Percentiles rank a stretch among this genome's conserved stretches.
Evolutionary conservation across 164 flowering plant genomes (phyloP).

Genomic region (Kalanchoe fedtschenkoi): DNA sequence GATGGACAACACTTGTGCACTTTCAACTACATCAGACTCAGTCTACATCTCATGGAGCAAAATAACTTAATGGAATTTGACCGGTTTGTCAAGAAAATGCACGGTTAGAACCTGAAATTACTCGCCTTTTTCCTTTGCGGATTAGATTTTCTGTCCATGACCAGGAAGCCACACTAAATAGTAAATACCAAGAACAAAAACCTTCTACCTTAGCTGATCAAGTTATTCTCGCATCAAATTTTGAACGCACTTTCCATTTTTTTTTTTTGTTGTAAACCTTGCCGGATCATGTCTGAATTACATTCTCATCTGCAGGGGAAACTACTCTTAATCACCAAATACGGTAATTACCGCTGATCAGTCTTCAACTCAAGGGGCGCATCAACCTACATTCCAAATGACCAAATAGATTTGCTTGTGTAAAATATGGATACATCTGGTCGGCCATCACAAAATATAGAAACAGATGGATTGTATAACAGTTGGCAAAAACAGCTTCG

Average conservation of each 20-base stretch:
- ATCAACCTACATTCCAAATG: background rate
- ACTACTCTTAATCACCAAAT: slow-evolving; percentile 17
- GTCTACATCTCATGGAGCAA: slow-evolving; percentile 51
- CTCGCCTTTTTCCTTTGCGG: background rate
- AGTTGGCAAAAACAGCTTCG: no score
- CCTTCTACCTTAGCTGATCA: no score
- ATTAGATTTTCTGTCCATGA: background rate
- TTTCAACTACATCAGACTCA: slow-evolving; percentile 70
- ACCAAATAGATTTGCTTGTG: no score
- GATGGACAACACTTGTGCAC: slow-evolving; percentile 72
- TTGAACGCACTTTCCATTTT: background rate
- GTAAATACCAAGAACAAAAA: no score
- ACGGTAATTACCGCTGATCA: background rate
- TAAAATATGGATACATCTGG: no score
- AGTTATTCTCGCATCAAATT: no score
- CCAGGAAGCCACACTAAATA: no score
- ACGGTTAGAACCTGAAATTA: slow-evolving; percentile 37
- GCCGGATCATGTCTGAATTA: background rate
- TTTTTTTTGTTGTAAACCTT: background rate
- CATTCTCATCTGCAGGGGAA: slow-evolving; percentile 21
- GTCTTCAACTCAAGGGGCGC: background rate
- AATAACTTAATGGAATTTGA: slow-evolving; percentile 64
- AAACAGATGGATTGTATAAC: no score
- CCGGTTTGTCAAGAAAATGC: slow-evolving; percentile 83
- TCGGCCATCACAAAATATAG: no score